A percentile compares a stretch with the other conserved stretches of the same genome.
Conservation (phyloP, 164 flowering plant species). For the Aristolochia californica region DNA sequence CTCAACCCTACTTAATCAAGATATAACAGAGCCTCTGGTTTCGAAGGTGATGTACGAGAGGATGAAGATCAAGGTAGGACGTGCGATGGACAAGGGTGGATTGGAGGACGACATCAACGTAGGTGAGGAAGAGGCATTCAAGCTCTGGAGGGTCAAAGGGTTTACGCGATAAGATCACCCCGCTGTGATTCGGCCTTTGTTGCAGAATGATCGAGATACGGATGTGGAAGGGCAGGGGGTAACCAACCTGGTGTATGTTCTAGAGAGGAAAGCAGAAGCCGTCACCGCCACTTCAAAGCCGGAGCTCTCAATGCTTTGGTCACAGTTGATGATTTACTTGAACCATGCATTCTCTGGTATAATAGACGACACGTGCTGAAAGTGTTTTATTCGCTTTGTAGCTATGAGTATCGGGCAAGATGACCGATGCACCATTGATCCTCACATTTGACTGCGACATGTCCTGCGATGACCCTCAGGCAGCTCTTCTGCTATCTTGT, state of each 20-base stretch:
- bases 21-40: too few relatives aligned
- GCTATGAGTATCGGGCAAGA: conserved; percentile 27
- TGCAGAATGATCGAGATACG: conserved; percentile 31
- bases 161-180: conserved; percentile 33
- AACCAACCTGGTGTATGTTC: conserved; percentile 79
- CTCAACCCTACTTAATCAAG: too few relatives aligned
- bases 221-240: conserved; percentile 35
- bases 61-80: conserved; percentile 27
- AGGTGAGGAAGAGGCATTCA: conserved; percentile 17
- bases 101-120: conserved; percentile 12
- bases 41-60: conserved; percentile 25
- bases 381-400: background rate
- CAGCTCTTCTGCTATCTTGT: conserved; percentile 38
- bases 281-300: conserved; percentile 67
- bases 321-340: too few relatives aligned
- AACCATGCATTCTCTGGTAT: too few relatives aligned
- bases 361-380: background rate
- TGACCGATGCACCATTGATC: conserved; percentile 51
- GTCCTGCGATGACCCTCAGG: conserved; percentile 48
- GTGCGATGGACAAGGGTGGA: conserved; percentile 15
- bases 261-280: conserved; percentile 44
- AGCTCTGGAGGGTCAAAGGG: conserved; percentile 18
- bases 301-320: conserved; percentile 87
- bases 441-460: conserved; percentile 56
- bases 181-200: conserved; percentile 36